phyloP scores from a whole-genome alignment of 257 asterid genomes.

The Solanum virginianum region DNA sequence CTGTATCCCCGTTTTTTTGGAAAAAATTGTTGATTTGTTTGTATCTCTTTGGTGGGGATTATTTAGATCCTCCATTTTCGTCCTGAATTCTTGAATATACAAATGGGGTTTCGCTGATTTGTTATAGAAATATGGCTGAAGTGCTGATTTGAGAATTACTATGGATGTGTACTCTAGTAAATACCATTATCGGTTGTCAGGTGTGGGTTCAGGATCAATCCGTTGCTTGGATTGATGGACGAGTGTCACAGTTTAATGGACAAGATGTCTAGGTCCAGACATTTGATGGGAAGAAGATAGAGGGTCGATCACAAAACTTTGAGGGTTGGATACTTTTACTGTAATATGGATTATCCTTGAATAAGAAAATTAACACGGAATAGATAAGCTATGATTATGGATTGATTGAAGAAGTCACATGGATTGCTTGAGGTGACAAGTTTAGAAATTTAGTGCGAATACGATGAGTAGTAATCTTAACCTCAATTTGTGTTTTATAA shows the following conservation, averaged over 20 bases:
- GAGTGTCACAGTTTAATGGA: not conserved
- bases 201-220: not conserved
- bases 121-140: not conserved
- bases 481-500: too few species aligned
- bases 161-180: not conserved
- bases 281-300: conserved; percentile 1
- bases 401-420: too few species aligned
- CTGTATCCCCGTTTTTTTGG: not conserved
- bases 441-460: too few species aligned
- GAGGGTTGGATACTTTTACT: too few species aligned
- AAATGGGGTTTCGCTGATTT: not conserved
- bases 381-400: too few species aligned
- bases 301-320: too few species aligned
- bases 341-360: too few species aligned
- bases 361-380: too few species aligned
- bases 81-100: not conserved
- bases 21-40: not conserved
- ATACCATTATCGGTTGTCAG: conserved; percentile 1
- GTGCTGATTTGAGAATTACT: not conserved
- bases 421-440: too few species aligned
- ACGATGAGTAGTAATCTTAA: too few species aligned
- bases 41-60: not conserved
- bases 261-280: not conserved
- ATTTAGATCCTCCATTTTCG: not conserved
- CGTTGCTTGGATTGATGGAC: conserved; percentile 7